Conservation (phyloP, 2,329 filamentous ascomycete genomes). For the Hirsutella thompsonii region DNA sequence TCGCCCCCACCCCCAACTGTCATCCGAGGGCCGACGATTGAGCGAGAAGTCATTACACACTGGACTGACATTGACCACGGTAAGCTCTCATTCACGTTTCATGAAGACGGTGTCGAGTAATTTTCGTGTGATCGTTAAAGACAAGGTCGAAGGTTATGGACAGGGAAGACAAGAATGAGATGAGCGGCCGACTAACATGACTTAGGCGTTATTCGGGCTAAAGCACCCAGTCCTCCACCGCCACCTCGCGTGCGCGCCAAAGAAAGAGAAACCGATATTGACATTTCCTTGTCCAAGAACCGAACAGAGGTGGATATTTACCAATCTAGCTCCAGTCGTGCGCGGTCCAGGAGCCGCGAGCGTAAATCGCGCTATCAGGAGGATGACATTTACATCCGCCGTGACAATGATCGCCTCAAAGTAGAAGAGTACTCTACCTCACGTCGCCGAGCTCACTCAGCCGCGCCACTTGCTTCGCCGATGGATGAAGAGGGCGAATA, state of each 20-base stretch:
- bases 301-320: conserved; percentile 46
- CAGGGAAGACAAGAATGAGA: too few relatives aligned
- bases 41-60: conserved; percentile 81
- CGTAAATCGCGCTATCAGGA: conserved; percentile 35
- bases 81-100: too few relatives aligned
- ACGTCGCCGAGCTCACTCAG: conserved; percentile 39
- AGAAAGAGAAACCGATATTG: conserved; percentile 39
- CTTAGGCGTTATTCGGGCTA: conserved; percentile 30
- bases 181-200: not conserved
- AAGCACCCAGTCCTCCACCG: conserved; percentile 32
- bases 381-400: conserved; percentile 54
- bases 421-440: conserved; percentile 26
- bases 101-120: too few relatives aligned
- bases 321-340: conserved; percentile 19
- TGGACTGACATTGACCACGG: conserved; percentile 81
- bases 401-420: conserved; percentile 35
- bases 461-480: conserved; percentile 26
- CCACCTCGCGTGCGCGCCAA: conserved; percentile 33
- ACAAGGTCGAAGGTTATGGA: not conserved
- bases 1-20: conserved; percentile 49
- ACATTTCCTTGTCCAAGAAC: conserved; percentile 41
- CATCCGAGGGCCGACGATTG: conserved; percentile 66
- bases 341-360: conserved; percentile 24
- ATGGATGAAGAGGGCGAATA: conserved; percentile 52
- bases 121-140: too few relatives aligned